A percentile compares a stretch with the other conserved stretches of the same genome.
Evolutionary conservation across 345 rosid genomes (phyloP).

Genomic region (Gossypium thurberi): DNA sequence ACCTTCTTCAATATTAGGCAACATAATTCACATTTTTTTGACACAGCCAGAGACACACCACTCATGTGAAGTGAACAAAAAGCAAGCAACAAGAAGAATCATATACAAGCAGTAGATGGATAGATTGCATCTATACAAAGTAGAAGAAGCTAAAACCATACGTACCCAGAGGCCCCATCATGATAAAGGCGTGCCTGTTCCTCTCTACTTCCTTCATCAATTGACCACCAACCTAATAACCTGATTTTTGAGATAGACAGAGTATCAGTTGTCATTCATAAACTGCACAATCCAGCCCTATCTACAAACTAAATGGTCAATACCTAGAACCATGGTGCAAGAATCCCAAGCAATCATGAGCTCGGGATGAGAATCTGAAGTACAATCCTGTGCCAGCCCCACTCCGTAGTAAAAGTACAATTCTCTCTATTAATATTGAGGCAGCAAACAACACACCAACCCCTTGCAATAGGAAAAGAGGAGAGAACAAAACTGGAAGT

Average conservation of each 20-base stretch:
- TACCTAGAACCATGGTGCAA: slow-evolving; percentile 98
- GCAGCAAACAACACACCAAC: slow-evolving; percentile 77
- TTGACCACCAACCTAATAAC: slow-evolving; percentile 99
- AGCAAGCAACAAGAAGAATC: not conserved
- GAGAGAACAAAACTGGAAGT: slow-evolving; percentile 73
- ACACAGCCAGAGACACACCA: not conserved
- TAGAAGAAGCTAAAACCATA: slow-evolving; percentile 12
- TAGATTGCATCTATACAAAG: not conserved
- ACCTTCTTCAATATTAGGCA: not conserved
- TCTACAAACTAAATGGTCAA: slow-evolving; percentile 4
- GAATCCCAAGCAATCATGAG: slow-evolving; percentile 80
- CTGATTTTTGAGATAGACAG: slow-evolving; percentile 31
- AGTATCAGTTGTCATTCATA: not conserved
- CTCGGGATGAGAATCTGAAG: slow-evolving; percentile 60
- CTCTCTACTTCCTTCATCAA: slow-evolving; percentile 91
- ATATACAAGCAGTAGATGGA: not conserved
- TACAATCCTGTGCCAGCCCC: slow-evolving; percentile 72
- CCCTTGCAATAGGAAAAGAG: slow-evolving; percentile 82
- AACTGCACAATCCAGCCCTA: slow-evolving; percentile 3
- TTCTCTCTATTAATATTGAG: slow-evolving; percentile 68
- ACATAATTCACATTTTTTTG: slow-evolving; percentile 4
- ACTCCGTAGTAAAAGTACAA: slow-evolving; percentile 54
- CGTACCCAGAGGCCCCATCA: slow-evolving; percentile 68
- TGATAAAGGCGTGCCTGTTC: slow-evolving; percentile 81
- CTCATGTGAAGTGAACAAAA: not conserved